phyloP scores from a whole-genome alignment of 306 rosid species.

The Arachis stenosperma region DNA sequence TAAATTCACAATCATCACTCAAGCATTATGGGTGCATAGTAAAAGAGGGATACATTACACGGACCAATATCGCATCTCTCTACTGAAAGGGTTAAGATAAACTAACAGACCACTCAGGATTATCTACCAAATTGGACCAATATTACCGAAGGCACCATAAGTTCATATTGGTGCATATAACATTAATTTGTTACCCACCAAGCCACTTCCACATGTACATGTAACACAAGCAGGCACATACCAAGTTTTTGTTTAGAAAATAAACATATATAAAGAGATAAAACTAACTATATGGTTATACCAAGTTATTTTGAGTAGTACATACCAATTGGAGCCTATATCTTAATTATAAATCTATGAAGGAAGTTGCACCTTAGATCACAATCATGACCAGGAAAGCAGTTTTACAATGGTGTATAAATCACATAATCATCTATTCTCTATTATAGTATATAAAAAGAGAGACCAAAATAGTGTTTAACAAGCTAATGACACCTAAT shows the following conservation, averaged over 20 bases:
- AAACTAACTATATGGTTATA: too few relatives aligned
- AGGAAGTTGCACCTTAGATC: neutral
- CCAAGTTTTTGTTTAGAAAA: neutral
- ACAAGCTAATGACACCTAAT: too few relatives aligned
- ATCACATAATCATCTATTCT: too few relatives aligned
- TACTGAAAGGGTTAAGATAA: neutral
- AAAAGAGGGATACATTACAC: slow-evolving; percentile 28
- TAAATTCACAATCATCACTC: slow-evolving; percentile 7
- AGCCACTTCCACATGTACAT: neutral
- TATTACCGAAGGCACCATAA: neutral
- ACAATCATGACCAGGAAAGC: neutral
- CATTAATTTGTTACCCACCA: neutral
- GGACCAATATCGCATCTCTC: neutral
- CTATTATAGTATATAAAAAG: too few relatives aligned
- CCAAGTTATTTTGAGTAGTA: neutral
- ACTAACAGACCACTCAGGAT: slow-evolving; percentile 7
- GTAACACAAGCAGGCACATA: neutral
- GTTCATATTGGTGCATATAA: neutral
- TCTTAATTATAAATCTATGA: neutral
- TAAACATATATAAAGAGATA: too few relatives aligned
- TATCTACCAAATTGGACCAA: slow-evolving; percentile 18
- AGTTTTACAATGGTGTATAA: neutral
- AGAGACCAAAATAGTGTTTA: too few relatives aligned
- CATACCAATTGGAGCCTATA: neutral
- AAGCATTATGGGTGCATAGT: slow-evolving; percentile 17